Conservation (phyloP, 305 asterid species). For the Nicotiana rustica region DNA sequence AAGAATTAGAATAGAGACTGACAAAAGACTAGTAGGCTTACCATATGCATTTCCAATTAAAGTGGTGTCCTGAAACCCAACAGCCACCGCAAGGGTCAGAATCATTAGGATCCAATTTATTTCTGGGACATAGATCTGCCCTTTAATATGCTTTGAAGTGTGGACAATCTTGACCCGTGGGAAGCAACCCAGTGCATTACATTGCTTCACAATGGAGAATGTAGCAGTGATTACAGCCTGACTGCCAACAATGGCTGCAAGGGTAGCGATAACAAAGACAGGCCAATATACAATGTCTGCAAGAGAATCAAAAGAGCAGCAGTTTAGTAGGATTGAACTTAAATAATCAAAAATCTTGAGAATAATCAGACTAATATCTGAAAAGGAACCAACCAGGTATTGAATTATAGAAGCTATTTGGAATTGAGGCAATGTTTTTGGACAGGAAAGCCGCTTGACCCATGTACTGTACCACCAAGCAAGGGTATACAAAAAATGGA, state of each 20-base stretch:
- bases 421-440: slow-evolving; percentile 62
- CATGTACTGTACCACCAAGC: slow-evolving; percentile 95
- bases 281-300: slow-evolving; percentile 81
- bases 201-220: slow-evolving; percentile 73
- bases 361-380: slow-evolving; percentile 14
- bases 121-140: slow-evolving; percentile 86
- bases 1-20: slow-evolving; percentile 19
- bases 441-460: slow-evolving; percentile 98
- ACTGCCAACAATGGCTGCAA: slow-evolving; percentile 71
- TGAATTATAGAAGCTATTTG: slow-evolving; percentile 78
- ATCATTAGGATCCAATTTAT: slow-evolving; percentile 88
- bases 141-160: slow-evolving; percentile 76
- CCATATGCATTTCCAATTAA: slow-evolving; percentile 91
- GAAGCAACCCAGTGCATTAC: slow-evolving; percentile 71
- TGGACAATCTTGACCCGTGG: slow-evolving; percentile 87
- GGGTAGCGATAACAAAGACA: slow-evolving; percentile 64
- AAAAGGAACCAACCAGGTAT: slow-evolving; percentile 73
- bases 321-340: neutral
- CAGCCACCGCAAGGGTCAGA: slow-evolving; percentile 77
- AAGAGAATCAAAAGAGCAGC: slow-evolving; percentile 36
- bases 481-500: slow-evolving; percentile 78
- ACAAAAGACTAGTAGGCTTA: slow-evolving; percentile 46
- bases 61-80: slow-evolving; percentile 68
- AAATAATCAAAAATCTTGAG: slow-evolving; percentile 18
- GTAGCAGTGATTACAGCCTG: slow-evolving; percentile 80